Conservation (phyloP, 2,329 filamentous ascomycete genomes). For the Cladosporium sp. region DNA sequence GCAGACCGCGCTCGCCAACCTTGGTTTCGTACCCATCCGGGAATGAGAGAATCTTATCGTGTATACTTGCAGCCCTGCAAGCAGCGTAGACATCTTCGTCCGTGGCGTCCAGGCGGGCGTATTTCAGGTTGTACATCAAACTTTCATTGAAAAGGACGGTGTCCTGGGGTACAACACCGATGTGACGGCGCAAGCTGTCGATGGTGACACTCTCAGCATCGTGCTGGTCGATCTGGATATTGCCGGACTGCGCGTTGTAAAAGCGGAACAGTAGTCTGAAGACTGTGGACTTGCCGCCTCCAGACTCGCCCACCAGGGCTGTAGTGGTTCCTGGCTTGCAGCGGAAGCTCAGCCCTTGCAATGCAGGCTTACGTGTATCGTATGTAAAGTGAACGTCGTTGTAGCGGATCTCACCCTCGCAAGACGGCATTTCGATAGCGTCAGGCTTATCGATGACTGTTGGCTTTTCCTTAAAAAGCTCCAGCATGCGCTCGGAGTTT, state of each 20-base stretch:
- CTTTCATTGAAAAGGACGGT: conserved; percentile 93
- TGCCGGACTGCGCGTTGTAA: conserved; percentile 78
- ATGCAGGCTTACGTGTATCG: conserved; percentile 76
- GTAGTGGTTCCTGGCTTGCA: conserved; percentile 89
- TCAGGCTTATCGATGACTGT: conserved; percentile 76
- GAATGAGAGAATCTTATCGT: conserved; percentile 86
- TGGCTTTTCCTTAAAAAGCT: conserved; percentile 93
- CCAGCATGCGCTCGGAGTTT: conserved; percentile 88
- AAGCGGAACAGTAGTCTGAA: conserved; percentile 96
- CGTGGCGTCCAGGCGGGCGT: conserved; percentile 75
- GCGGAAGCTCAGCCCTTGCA: conserved; percentile 78
- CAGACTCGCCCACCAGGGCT: conserved; percentile 92
- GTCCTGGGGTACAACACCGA: conserved; percentile 95
- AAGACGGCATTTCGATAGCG: conserved; percentile 60
- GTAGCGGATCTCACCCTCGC: conserved; percentile 79
- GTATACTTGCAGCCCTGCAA: conserved; percentile 82
- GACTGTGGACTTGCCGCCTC: conserved; percentile 93
- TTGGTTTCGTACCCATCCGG: conserved; percentile 85
- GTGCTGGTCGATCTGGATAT: conserved; percentile 77
- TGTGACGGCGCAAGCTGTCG: conserved; percentile 83
- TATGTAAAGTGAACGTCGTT: conserved; percentile 89
- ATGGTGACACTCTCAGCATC: conserved; percentile 79
- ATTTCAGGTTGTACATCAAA: conserved; percentile 90
- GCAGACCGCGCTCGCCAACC: conserved; percentile 83
- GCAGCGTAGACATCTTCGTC: conserved; percentile 79